These are phyloP conservation scores for Mycena sanguinolenta DNA, from an alignment of 768 basidiomycete genomes.

Conservation along the genomic window DNA sequence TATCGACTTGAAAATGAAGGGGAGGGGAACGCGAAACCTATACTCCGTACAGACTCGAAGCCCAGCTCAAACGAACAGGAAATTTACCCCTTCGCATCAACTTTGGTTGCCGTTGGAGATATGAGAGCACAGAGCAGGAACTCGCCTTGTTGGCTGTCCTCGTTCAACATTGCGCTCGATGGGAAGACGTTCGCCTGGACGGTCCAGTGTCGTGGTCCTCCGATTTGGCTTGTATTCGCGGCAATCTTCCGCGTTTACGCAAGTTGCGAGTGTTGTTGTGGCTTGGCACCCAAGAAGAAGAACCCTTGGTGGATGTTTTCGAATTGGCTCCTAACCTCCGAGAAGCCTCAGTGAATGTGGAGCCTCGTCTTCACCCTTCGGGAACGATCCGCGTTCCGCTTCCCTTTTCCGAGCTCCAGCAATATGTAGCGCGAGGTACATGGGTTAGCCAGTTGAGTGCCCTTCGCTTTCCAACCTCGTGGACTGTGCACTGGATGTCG, in stretches of 20 bases:
- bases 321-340: constrained; percentile 1
- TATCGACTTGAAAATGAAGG: not conserved
- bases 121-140: not conserved
- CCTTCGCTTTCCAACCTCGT: constrained; percentile 15
- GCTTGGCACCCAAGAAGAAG: not conserved
- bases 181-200: not conserved
- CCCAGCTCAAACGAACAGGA: constrained; percentile 13
- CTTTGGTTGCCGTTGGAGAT: not conserved
- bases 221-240: not conserved
- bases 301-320: not conserved
- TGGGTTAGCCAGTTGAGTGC: not conserved
- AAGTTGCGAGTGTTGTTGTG: not conserved
- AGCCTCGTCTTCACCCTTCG: too few relatives aligned
- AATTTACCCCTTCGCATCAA: not conserved
- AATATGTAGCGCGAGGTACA: not conserved
- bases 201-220: not conserved
- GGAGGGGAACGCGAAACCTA: not conserved
- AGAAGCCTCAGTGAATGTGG: not conserved
- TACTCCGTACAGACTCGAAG: not conserved
- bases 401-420: constrained; percentile 5
- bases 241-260: constrained; percentile 9
- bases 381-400: not conserved
- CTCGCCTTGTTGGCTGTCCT: not conserved
- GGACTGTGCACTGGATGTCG: constrained; percentile 7
- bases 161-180: constrained; percentile 8